These are phyloP conservation scores for Brettanomyces nanus DNA, from an alignment of 805 yeast genomes.

Conservation along the genomic window DNA sequence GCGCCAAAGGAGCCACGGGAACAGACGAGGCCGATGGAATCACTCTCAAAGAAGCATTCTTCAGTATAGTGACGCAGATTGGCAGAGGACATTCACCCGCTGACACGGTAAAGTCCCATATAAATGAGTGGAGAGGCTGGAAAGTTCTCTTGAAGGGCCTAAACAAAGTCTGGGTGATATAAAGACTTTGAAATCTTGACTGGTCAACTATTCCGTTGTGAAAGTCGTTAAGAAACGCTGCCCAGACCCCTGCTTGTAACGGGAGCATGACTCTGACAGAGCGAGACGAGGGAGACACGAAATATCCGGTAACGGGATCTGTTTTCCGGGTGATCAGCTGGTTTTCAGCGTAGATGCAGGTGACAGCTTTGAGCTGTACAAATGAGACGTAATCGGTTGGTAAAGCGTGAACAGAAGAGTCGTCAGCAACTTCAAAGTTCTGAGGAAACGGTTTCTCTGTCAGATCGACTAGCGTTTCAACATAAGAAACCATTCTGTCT, in stretches of 20 bases:
- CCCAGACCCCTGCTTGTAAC: conserved; percentile 25
- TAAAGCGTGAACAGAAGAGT: not conserved
- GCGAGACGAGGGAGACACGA: conserved; percentile 13
- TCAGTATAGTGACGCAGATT: conserved; percentile 15
- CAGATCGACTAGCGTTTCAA: conserved; percentile 18
- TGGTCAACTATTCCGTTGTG: conserved; percentile 23
- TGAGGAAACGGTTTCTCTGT: too few species aligned
- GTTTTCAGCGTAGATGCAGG: conserved; percentile 18
- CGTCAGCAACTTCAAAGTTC: not conserved
- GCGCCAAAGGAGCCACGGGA: too few species aligned
- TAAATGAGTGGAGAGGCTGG: conserved; percentile 21
- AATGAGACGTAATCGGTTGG: conserved; percentile 19
- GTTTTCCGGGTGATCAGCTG: conserved; percentile 15
- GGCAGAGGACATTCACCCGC: conserved; percentile 16
- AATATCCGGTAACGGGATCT: conserved; percentile 25
- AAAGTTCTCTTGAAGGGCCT: conserved; percentile 24
- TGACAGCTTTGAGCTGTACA: conserved; percentile 21
- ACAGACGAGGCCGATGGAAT: too few species aligned
- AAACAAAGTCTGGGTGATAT: conserved; percentile 22
- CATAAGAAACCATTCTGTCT: conserved; percentile 23
- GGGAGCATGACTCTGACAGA: conserved; percentile 22
- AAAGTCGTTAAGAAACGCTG: conserved; percentile 23
- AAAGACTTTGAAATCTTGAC: conserved; percentile 15
- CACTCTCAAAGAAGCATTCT: not conserved
- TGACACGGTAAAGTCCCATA: conserved; percentile 25